phyloP scores from a whole-genome alignment of 2,329 filamentous ascomycete genomes.

The Colletotrichum plurivorum region DNA sequence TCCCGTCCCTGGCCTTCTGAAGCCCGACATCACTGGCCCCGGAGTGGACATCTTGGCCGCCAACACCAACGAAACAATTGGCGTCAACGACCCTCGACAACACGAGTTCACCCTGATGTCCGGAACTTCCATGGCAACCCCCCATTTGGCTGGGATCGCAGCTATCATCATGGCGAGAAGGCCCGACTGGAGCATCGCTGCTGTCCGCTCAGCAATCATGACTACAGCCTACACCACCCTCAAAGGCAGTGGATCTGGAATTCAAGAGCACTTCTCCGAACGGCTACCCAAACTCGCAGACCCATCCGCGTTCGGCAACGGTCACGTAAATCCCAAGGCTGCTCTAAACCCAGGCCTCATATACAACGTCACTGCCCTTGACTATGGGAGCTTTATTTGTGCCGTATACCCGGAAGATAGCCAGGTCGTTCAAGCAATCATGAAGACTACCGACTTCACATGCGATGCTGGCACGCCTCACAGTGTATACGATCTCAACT shows the following conservation, averaged over 20 bases:
- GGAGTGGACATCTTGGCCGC: constrained; percentile 36
- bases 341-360: constrained; percentile 43
- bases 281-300: neutral
- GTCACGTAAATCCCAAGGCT: constrained; percentile 42
- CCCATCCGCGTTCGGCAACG: constrained; percentile 31
- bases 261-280: neutral
- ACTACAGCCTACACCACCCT: constrained; percentile 26
- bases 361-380: constrained; percentile 41
- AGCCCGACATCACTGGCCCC: constrained; percentile 40
- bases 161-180: constrained; percentile 36
- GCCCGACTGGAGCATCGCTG: constrained; percentile 33
- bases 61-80: constrained; percentile 14
- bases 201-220: constrained; percentile 36
- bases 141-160: constrained; percentile 36
- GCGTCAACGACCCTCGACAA: neutral
- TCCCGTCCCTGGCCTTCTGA: constrained; percentile 23
- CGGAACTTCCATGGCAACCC: constrained; percentile 39
- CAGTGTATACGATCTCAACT: constrained; percentile 39
- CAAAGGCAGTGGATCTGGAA: constrained; percentile 7
- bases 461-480: constrained; percentile 20
- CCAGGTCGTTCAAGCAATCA: constrained; percentile 25
- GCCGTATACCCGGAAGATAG: constrained; percentile 39
- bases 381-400: constrained; percentile 44
- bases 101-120: constrained; percentile 33
- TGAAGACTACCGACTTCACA: constrained; percentile 24